These are phyloP conservation scores for Aquilaria sinensis DNA, from an alignment of 345 rosid genomes.

Conservation along the genomic window DNA sequence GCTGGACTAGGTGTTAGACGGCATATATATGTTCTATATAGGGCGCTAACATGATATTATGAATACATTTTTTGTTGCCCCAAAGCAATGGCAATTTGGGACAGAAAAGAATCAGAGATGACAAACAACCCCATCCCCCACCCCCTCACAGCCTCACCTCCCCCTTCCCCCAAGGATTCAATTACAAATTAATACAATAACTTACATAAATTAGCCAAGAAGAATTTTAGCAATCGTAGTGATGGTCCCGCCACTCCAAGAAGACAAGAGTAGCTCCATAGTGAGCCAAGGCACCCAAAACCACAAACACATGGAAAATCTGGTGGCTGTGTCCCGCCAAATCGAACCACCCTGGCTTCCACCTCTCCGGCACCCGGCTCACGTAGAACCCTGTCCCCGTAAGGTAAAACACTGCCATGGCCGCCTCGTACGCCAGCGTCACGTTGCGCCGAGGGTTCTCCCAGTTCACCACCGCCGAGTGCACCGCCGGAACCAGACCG, in stretches of 20 bases:
- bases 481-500: slow-evolving; percentile 64
- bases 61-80: too few relatives aligned
- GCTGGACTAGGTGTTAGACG: too few relatives aligned
- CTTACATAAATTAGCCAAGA: not conserved
- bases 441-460: slow-evolving; percentile 50
- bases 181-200: too few relatives aligned
- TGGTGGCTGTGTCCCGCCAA: slow-evolving; percentile 88
- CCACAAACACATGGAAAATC: slow-evolving; percentile 79
- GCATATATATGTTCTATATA: too few relatives aligned
- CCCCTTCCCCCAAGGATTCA: too few relatives aligned
- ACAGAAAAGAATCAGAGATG: too few relatives aligned
- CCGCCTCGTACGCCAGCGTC: slow-evolving; percentile 54
- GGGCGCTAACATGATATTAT: too few relatives aligned
- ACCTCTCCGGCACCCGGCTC: slow-evolving; percentile 67
- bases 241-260: slow-evolving; percentile 65
- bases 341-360: slow-evolving; percentile 85
- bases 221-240: slow-evolving; percentile 2
- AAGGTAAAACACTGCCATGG: slow-evolving; percentile 75
- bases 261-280: slow-evolving; percentile 72
- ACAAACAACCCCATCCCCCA: too few relatives aligned
- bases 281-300: slow-evolving; percentile 88
- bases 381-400: slow-evolving; percentile 69
- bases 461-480: slow-evolving; percentile 65
- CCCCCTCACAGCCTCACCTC: too few relatives aligned
- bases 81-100: too few relatives aligned